Conservation (phyloP, 228 moss, liverwort and hornwort genomes). For the Sphagnum fallax region DNA sequence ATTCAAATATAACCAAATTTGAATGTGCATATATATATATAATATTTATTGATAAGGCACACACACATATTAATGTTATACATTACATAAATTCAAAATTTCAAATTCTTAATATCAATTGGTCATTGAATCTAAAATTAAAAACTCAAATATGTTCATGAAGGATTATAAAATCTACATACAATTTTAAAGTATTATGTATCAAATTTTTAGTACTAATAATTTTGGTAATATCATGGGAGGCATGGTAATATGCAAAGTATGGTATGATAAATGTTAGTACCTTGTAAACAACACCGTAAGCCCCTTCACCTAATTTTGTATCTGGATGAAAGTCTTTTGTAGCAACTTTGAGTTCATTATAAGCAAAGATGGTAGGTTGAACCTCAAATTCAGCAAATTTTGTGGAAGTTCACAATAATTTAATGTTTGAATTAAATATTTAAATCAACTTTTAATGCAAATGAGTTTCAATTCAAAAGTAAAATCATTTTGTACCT, state of each 20-base stretch:
- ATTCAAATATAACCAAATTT: background rate
- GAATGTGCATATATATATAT: background rate
- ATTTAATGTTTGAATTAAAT: background rate
- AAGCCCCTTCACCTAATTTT: slow-evolving; percentile 23
- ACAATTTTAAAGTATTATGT: background rate
- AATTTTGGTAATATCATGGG: background rate
- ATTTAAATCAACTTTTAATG: background rate
- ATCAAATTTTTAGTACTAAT: background rate
- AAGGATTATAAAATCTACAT: background rate
- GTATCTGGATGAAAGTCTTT: slow-evolving; percentile 14
- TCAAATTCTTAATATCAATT: too few relatives aligned
- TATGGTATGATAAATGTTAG: background rate
- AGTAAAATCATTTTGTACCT: background rate
- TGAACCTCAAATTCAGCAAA: slow-evolving; percentile 23
- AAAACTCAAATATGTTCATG: background rate
- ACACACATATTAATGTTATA: background rate
- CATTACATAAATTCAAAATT: background rate
- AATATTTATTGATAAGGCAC: background rate
- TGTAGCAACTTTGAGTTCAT: slow-evolving; percentile 5
- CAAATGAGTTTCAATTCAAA: background rate
- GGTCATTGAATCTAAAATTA: background rate
- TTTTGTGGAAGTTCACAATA: background rate
- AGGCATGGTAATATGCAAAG: background rate
- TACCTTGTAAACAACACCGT: slow-evolving; percentile 30
- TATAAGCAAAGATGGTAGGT: slow-evolving; percentile 22